Base-by-base conservation (phyloP, 1,139 yeast species). In the Entelexis paramagnoliae region DNA sequence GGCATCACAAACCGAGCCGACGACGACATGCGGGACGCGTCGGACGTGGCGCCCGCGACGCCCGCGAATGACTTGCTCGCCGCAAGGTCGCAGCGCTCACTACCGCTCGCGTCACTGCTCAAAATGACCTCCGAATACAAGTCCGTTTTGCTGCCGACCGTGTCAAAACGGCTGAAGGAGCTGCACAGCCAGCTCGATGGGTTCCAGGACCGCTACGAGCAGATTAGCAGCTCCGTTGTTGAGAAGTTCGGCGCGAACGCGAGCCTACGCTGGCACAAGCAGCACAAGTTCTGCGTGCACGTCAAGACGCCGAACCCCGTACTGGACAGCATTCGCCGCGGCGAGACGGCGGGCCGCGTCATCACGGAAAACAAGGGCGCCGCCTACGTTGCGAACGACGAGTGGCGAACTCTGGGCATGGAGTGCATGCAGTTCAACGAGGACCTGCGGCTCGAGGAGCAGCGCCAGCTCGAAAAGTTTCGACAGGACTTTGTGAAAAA, bases 391-490 rank as follows among this genome's bases (percentile, higher is more conserved):
- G 9, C 28, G 11, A 54, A 56, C 32, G 35, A 34, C 1, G 63
- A 59, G 30, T 59, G 64, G 59, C 6, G 48, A 2, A n/a, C 9
- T 6, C 46, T 59, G 5, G 63, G 62, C 10, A 9, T 10, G 9
- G 57, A 49, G 26, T 50, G 54, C 11, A 58, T 59, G 17, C 48
- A 45, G 30, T 50, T 56, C 20, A 51, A 48, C 39, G 56, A 49
- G 11, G 56, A 58, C 29, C 68, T 72, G 7, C 58, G 63, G 9
- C 45, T 43, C 0, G 72, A 72, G 46, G 91, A 83, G 62, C 64
- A 64, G 2, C 57, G 57, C 8, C 70, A 81, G 14, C 66, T 81
- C 3, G 68, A 71, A 1, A 63, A 63, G 4, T 65, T 82, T 33
- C 68, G 76, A 34, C 53, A 53, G 2, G 63, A 68, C 33, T 72